Conservation (phyloP, 306 rosid species). For the Spatholobus suberectus region DNA sequence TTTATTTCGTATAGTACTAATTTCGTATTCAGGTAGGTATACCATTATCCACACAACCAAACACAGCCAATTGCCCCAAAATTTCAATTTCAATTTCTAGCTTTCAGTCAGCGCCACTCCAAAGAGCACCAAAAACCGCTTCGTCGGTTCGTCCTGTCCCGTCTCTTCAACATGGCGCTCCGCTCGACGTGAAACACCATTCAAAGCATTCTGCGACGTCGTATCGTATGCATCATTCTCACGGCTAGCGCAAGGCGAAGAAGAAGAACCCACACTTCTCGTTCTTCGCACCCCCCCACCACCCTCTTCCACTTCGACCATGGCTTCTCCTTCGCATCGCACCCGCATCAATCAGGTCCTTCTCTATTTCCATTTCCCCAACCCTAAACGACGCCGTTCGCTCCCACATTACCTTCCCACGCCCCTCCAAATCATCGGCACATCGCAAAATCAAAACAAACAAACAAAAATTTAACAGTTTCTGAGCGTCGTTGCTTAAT, state of each 20-base stretch:
- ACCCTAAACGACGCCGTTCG: constrained; percentile 40
- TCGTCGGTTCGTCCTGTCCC: not conserved
- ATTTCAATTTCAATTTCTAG: constrained; percentile 31
- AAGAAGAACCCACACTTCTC: not conserved
- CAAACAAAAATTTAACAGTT: too few species aligned
- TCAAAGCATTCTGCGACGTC: constrained; percentile 35
- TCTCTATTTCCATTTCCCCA: constrained; percentile 11
- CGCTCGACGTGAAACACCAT: not conserved
- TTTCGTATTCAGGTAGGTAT: not conserved
- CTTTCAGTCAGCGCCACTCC: not conserved
- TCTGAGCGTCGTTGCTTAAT: not conserved
- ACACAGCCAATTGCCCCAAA: not conserved
- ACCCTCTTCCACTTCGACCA: constrained; percentile 25
- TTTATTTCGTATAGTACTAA: too few species aligned
- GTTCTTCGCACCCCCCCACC: not conserved
- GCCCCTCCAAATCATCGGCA: not conserved
- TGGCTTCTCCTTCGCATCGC: constrained; percentile 78
- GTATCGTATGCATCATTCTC: not conserved
- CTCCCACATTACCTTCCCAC: not conserved
- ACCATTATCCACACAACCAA: not conserved
- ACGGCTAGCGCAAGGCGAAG: not conserved
- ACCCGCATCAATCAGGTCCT: constrained; percentile 81
- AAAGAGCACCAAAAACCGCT: not conserved
- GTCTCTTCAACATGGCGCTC: constrained; percentile 32
- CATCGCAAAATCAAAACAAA: not conserved